A percentile compares a stretch with the other conserved stretches of the same genome.
phyloP scores from a whole-genome alignment of 83 land plant genomes.

The Picea abies region DNA sequence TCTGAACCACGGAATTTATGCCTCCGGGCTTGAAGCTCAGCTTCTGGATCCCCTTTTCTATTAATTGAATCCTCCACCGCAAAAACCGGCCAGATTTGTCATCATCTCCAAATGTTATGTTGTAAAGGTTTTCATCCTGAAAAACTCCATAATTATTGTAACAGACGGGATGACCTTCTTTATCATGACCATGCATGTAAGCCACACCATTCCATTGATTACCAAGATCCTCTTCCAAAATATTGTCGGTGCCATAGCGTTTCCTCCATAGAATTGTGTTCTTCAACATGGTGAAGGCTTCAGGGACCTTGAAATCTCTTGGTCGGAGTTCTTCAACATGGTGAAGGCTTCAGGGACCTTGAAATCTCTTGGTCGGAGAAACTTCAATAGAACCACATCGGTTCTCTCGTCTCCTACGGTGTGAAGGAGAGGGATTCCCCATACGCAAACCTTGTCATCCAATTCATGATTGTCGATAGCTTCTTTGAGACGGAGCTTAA shows the following conservation, averaged over 20 bases:
- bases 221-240: slow-evolving; percentile 50
- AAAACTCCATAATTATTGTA: slow-evolving; percentile 61
- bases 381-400: slow-evolving; percentile 79
- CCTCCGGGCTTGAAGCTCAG: slow-evolving; percentile 62
- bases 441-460: no score
- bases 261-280: slow-evolving; percentile 66
- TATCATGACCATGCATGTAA: slow-evolving; percentile 42
- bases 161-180: slow-evolving; percentile 63
- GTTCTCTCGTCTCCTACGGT: slow-evolving; percentile 59
- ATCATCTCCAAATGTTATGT: slow-evolving; percentile 36
- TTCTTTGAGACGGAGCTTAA: slow-evolving; percentile 40
- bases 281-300: slow-evolving; percentile 58
- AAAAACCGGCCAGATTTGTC: slow-evolving; percentile 49
- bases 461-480: slow-evolving; percentile 20
- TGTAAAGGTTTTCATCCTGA: slow-evolving; percentile 46
- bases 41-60: slow-evolving; percentile 63
- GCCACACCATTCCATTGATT: slow-evolving; percentile 30
- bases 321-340: slow-evolving; percentile 79
- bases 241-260: slow-evolving; percentile 47
- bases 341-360: slow-evolving; percentile 64
- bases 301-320: slow-evolving; percentile 73
- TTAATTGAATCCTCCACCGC: slow-evolving; percentile 58
- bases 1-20: slow-evolving; percentile 54
- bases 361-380: slow-evolving; percentile 85
- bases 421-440: not conserved